Conservation (phyloP, 2,329 filamentous ascomycete species). For the Elsinoe necatrix region DNA sequence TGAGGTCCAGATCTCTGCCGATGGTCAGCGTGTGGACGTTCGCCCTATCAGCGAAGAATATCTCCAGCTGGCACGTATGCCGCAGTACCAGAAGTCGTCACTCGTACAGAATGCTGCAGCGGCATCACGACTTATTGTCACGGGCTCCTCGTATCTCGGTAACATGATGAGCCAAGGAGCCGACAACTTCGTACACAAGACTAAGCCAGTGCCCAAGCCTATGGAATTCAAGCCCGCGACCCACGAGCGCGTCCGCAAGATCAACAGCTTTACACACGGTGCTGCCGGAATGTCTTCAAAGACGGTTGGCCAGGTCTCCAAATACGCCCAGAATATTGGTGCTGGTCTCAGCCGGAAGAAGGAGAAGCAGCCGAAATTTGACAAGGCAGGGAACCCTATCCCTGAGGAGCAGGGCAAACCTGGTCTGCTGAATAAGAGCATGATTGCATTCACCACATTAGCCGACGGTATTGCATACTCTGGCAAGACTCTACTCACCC, state of each 20-base stretch:
- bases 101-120: slow-evolving; percentile 80
- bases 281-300: slow-evolving; percentile 75
- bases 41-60: slow-evolving; percentile 62
- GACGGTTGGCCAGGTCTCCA: slow-evolving; percentile 75
- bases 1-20: slow-evolving; percentile 63
- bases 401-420: slow-evolving; percentile 65
- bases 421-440: slow-evolving; percentile 83
- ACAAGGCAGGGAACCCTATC: slow-evolving; percentile 62
- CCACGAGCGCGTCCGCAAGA: slow-evolving; percentile 75
- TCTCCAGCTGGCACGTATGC: slow-evolving; percentile 69
- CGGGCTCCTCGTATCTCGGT: slow-evolving; percentile 69
- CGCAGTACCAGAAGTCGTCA: slow-evolving; percentile 80
- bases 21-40: slow-evolving; percentile 61
- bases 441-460: slow-evolving; percentile 94
- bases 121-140: slow-evolving; percentile 86
- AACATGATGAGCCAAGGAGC: slow-evolving; percentile 70
- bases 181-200: slow-evolving; percentile 70
- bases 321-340: slow-evolving; percentile 82
- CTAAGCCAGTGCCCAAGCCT: slow-evolving; percentile 67
- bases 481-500: slow-evolving; percentile 66
- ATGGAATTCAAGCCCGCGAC: slow-evolving; percentile 82
- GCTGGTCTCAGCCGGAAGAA: slow-evolving; percentile 62
- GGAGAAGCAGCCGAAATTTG: slow-evolving; percentile 45
- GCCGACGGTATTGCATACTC: slow-evolving; percentile 89
- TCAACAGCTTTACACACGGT: slow-evolving; percentile 74